phyloP scores from a whole-genome alignment of 2,329 filamentous ascomycete species.

The Fusarium sororula region DNA sequence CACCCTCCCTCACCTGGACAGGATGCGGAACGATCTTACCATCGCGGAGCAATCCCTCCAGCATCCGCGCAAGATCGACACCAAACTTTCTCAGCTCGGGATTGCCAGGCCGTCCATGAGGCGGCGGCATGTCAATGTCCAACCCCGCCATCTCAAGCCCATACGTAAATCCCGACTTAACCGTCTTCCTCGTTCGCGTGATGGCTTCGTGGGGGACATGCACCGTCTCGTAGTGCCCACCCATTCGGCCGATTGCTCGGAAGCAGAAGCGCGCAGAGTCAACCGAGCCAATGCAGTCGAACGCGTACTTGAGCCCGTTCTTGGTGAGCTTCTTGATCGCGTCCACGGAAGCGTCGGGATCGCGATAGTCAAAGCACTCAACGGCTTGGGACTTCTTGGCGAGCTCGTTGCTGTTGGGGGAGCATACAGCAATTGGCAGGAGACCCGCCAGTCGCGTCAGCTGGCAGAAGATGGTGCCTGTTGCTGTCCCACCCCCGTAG shows the following conservation, averaged over 20 bases:
- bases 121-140: not conserved
- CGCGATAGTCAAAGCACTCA: constrained; percentile 1
- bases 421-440: constrained; percentile 1
- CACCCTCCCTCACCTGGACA: not conserved
- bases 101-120: not conserved
- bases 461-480: constrained; percentile 1
- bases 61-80: not conserved
- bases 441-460: not conserved
- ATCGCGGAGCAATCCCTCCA: not conserved
- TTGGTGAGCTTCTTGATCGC: constrained; percentile 9
- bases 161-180: constrained; percentile 6
- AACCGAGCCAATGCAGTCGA: constrained; percentile 1
- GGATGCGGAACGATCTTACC: constrained; percentile 4
- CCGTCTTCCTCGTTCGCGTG: not conserved
- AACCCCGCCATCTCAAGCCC: not conserved
- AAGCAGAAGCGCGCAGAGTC: constrained; percentile 3
- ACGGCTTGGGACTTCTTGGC: not conserved
- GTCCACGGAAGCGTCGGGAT: not conserved
- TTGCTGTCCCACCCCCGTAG: constrained; percentile 10
- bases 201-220: constrained; percentile 4
- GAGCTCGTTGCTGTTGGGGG: not conserved
- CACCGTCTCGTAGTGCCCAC: constrained; percentile 3
- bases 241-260: constrained; percentile 1
- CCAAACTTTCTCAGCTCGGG: constrained; percentile 5
- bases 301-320: not conserved